Base-by-base conservation (phyloP, 768 basidiomycete genomes). In the Scleroderma bovista region DNA sequence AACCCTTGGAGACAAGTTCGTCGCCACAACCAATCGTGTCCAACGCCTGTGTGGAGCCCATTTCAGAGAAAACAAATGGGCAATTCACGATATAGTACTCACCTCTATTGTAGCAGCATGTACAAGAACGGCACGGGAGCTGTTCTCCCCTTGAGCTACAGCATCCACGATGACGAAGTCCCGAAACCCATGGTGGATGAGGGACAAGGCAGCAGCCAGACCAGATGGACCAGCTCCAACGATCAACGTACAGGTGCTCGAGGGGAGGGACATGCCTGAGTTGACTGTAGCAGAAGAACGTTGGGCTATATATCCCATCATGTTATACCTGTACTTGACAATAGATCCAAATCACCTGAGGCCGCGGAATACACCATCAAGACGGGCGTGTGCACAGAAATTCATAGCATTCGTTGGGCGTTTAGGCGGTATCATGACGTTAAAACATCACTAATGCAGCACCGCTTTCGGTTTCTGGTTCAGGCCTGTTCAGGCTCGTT, bases 51-150 rank as follows among this genome's bases (percentile, higher is more conserved):
- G 31, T 52, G 54, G 9, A 73, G 11, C 13, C 1, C 29, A 39
- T 69, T 61, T 69, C 76, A 29, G 9, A 9, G 26, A 15, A 41
- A 63, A 58, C 19, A 73, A 64, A 7, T 48, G 32, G 12, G 22
- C 6, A 42, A 9, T 36, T 17, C 6, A 19, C 10, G 39, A 8
- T 36, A 20, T 48, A 22, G 20, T 37, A 60, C 41, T 51, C n/a
- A 75, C 78, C 65, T 80, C 79, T 16, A 80, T 63, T 11, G 79
- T 80, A 29, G 75, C 72, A 32, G 79, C 74, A 53, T 81, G 79
- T 22, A 80, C 56, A 1, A 71, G 66, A 6, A 74, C 52, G 0
- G 79, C 76, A 20, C 78, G 72, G 8, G 78, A 76, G 9, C 63
- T 58, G 44, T 68, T 65, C 45, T 65, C 54, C 22, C 69, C 69